Conservation (phyloP, 768 basidiomycete species). For the Hydnomerulius pinastri region DNA sequence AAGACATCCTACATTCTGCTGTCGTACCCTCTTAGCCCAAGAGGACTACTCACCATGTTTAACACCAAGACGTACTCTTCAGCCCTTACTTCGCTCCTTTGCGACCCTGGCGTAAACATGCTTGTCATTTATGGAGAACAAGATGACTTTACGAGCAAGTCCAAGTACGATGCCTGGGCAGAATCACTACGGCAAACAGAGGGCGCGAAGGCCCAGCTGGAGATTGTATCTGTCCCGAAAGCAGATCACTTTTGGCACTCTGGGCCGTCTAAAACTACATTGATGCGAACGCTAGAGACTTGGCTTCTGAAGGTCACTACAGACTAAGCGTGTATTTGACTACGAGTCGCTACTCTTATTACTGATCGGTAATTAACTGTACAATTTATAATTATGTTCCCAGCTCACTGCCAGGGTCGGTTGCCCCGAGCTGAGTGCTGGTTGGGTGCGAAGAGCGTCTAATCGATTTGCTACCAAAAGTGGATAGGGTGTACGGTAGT, state of each 20-base stretch:
- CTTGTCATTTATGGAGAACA: slow-evolving; percentile 66
- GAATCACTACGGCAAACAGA: slow-evolving; percentile 35
- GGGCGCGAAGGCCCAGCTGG: slow-evolving; percentile 28
- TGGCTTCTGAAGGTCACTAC: slow-evolving; percentile 19
- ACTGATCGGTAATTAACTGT: not conserved
- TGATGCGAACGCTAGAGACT: slow-evolving; percentile 20
- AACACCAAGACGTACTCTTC: slow-evolving; percentile 52
- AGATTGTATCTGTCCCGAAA: slow-evolving; percentile 40
- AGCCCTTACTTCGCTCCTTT: slow-evolving; percentile 52
- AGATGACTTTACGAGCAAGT: slow-evolving; percentile 69
- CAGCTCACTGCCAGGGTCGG: slow-evolving; percentile 13
- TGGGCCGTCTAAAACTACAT: slow-evolving; percentile 18
- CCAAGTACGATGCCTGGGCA: slow-evolving; percentile 59
- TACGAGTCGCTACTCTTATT: no score
- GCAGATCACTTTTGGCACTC: slow-evolving; percentile 73
- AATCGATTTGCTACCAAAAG: slow-evolving; percentile 18
- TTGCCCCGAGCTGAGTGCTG: not conserved
- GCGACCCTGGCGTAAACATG: slow-evolving; percentile 47
- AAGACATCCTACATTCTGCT: slow-evolving; percentile 67
- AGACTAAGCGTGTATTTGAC: not conserved
- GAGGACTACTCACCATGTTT: slow-evolving; percentile 72
- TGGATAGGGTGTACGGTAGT: slow-evolving; percentile 4
- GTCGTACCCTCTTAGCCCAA: slow-evolving; percentile 75
- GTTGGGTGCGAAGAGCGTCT: not conserved
- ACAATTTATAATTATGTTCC: not conserved